Percentiles rank a stretch among this genome's conserved stretches.
Conservation (phyloP, 805 yeast species). For the Schizosaccharomyces octosporus region DNA sequence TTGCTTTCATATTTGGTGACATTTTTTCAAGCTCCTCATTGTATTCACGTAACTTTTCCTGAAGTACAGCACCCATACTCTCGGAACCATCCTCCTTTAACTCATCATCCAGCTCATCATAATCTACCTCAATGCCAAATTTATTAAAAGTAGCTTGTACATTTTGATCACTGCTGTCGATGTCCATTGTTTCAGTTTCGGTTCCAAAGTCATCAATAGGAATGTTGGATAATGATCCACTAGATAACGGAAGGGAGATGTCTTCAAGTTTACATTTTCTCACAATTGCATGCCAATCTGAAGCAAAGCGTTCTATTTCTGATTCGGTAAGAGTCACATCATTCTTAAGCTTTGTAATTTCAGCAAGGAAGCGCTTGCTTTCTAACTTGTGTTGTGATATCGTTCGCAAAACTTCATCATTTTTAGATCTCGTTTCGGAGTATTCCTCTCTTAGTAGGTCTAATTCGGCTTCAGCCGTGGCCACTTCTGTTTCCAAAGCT, state of each 20-base stretch:
- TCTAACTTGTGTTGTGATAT: constrained; percentile 3
- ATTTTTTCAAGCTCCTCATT: constrained; percentile 16
- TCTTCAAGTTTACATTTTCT: constrained; percentile 55
- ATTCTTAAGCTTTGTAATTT: constrained; percentile 3
- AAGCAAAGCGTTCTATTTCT: constrained; percentile 9
- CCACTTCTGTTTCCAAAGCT: constrained; percentile 19
- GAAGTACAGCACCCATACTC: constrained; percentile 10
- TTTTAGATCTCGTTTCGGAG: constrained; percentile 5
- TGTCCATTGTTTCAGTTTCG: constrained; percentile 6
- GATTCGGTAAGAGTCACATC: constrained; percentile 5
- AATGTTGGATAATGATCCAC: constrained; percentile 35
- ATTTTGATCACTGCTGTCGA: constrained; percentile 11
- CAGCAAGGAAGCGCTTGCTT: background rate
- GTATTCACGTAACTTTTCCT: constrained; percentile 11
- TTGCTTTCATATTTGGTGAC: constrained; percentile 65
- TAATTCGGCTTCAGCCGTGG: constrained; percentile 15
- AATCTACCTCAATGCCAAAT: constrained; percentile 29
- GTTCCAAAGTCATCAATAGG: constrained; percentile 24
- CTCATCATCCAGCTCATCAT: constrained; percentile 20
- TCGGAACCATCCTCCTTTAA: constrained; percentile 16
- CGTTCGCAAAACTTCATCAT: constrained; percentile 5
- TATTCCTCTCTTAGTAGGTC: constrained; percentile 10
- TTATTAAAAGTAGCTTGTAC: constrained; percentile 3
- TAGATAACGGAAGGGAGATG: constrained; percentile 33
- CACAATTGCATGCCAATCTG: constrained; percentile 31